A percentile compares a stretch with the other conserved stretches of the same genome.
These are phyloP conservation scores for Tephrocybe sp. DNA, from an alignment of 768 basidiomycete genomes.

Conservation along the genomic window DNA sequence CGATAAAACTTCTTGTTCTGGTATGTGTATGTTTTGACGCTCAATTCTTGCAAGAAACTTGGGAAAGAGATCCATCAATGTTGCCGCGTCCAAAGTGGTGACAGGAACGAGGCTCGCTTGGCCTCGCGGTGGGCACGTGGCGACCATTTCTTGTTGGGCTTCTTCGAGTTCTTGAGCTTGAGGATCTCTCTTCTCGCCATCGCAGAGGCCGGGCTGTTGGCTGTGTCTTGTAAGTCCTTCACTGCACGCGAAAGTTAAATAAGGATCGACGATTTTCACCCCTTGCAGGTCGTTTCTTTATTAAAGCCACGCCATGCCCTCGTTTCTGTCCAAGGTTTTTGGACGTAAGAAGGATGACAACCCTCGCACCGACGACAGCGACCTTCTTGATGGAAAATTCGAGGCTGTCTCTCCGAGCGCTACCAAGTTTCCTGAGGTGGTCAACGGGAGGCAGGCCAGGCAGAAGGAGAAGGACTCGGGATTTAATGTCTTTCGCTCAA, in stretches of 20 bases:
- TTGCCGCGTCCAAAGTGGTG: not conserved
- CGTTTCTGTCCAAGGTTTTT: slow-evolving; percentile 77
- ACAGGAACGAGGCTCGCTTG: slow-evolving; percentile 14
- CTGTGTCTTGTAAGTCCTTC: slow-evolving; percentile 7
- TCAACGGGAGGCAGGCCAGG: slow-evolving; percentile 31
- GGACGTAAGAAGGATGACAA: slow-evolving; percentile 70
- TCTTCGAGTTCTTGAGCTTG: slow-evolving; percentile 10
- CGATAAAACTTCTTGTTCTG: too few relatives aligned
- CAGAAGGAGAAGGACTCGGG: slow-evolving; percentile 41
- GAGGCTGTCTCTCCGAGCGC: slow-evolving; percentile 62
- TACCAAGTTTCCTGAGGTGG: slow-evolving; percentile 36
- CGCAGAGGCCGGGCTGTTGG: slow-evolving; percentile 13
- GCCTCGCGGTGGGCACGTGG: slow-evolving; percentile 16
- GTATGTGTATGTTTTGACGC: too few relatives aligned
- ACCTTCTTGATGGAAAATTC: slow-evolving; percentile 73
- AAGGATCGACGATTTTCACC: slow-evolving; percentile 4
- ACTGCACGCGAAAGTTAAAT: not conserved
- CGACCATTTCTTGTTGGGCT: slow-evolving; percentile 9
- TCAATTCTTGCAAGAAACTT: too few relatives aligned
- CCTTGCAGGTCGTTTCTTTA: slow-evolving; percentile 14
- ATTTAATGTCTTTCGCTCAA: slow-evolving; percentile 52
- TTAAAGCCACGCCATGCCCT: slow-evolving; percentile 49
- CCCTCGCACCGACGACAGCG: slow-evolving; percentile 34
- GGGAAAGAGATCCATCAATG: too few relatives aligned
- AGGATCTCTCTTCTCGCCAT: slow-evolving; percentile 12